phyloP scores from a whole-genome alignment of 148 eudicot species.

The Rhododendron molle region DNA sequence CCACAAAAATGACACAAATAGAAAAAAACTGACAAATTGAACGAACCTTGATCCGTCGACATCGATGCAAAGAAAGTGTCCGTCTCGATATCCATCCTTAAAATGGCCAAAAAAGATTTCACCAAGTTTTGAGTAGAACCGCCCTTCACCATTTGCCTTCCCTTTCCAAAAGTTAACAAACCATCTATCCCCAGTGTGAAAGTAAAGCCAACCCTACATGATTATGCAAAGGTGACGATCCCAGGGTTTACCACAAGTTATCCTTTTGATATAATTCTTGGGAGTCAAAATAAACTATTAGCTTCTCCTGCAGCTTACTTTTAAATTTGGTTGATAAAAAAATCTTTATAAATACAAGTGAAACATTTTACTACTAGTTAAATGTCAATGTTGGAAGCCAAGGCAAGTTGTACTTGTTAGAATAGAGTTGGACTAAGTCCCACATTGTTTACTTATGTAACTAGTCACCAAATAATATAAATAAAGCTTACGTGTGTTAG shows the following conservation, averaged over 20 bases:
- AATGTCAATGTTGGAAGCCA: neutral
- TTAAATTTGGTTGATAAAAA: neutral
- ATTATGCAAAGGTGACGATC: neutral
- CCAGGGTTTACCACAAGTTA: neutral
- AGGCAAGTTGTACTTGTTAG: no score
- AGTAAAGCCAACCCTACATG: conserved; percentile 86
- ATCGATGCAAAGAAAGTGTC: conserved; percentile 71
- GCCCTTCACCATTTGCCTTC: conserved; percentile 90
- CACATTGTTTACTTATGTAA: no score
- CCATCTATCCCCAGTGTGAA: conserved; percentile 97
- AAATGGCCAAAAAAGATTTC: conserved; percentile 86
- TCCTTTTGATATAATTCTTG: neutral
- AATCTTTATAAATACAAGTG: neutral
- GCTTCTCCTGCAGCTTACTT: neutral
- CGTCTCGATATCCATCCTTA: conserved; percentile 89
- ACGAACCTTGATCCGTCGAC: conserved; percentile 73
- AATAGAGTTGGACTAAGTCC: no score
- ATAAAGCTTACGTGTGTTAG: no score
- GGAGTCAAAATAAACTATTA: neutral
- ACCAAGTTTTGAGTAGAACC: conserved; percentile 81
- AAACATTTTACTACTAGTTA: neutral
- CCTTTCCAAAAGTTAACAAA: conserved; percentile 98
- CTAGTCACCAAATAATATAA: no score
- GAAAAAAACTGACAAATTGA: neutral
- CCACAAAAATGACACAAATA: neutral